Conservation (phyloP, 1,284 basidiomycete species). For the Cystobasidiaceae sp. region DNA sequence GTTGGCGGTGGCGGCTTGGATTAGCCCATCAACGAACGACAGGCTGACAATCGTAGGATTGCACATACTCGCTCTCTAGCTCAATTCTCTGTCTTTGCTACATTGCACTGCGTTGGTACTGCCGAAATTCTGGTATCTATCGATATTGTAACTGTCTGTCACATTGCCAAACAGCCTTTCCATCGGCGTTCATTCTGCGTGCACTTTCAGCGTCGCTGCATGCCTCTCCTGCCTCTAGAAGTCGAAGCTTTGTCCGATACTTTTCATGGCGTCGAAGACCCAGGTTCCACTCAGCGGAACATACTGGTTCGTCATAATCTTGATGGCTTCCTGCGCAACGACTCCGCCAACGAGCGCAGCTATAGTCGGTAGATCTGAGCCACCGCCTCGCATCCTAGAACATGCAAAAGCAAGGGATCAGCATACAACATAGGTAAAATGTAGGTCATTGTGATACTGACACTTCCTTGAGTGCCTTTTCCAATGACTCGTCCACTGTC, state of each 20-base stretch:
- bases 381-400: conserved; percentile 22
- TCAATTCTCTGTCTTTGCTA: neutral
- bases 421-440: neutral
- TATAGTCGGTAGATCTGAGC: conserved; percentile 76
- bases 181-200: neutral
- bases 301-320: conserved; percentile 94
- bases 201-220: neutral
- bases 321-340: conserved; percentile 96
- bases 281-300: conserved; percentile 82
- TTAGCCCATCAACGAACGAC: too few species aligned
- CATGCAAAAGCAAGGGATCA: neutral
- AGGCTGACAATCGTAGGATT: too few species aligned
- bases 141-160: neutral
- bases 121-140: neutral
- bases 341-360: conserved; percentile 90
- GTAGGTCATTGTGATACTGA: conserved; percentile 49
- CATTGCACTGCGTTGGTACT: neutral
- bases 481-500: conserved; percentile 48
- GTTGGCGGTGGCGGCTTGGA: too few species aligned
- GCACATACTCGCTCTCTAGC: too few species aligned
- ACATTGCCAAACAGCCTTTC: neutral
- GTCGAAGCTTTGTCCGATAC: conserved; percentile 6
- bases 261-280: conserved; percentile 75
- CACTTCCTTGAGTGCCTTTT: conserved; percentile 70
- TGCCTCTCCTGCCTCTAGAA: neutral